Percentiles rank a stretch among this genome's conserved stretches.
Conservation (phyloP, 495 filamentous ascomycete species). For the Jackrogersella multiformis region DNA sequence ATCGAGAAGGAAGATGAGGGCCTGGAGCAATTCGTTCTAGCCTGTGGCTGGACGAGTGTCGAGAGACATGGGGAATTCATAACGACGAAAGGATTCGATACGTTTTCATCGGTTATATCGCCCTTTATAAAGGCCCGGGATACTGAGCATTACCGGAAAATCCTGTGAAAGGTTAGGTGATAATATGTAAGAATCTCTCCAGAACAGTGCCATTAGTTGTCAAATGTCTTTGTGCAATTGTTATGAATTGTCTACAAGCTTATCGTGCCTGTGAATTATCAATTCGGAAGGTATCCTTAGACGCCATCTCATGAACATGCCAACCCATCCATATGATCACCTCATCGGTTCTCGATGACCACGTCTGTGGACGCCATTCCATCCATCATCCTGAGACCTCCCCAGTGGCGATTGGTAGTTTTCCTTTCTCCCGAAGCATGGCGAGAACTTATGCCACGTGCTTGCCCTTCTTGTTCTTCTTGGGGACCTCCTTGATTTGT, state of each 20-base stretch:
- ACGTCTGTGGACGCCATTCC: slow-evolving; percentile 20
- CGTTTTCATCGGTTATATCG: slow-evolving; percentile 48
- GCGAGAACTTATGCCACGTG: slow-evolving; percentile 44
- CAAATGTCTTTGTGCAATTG: slow-evolving; percentile 45
- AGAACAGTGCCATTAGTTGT: slow-evolving; percentile 5
- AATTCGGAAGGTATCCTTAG: slow-evolving; percentile 54
- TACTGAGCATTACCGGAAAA: slow-evolving; percentile 55
- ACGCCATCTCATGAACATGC: slow-evolving; percentile 51
- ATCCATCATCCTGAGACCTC: slow-evolving; percentile 21
- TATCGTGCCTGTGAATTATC: slow-evolving; percentile 43
- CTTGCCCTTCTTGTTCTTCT: slow-evolving; percentile 61
- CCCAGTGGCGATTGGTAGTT: slow-evolving; percentile 41
- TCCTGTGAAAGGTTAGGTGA: slow-evolving; percentile 34
- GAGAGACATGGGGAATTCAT: slow-evolving; percentile 58
- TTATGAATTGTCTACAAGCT: slow-evolving; percentile 47
- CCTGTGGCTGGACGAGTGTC: slow-evolving; percentile 60
- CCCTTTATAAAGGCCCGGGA: slow-evolving; percentile 50
- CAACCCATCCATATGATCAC: slow-evolving; percentile 31
- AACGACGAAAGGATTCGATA: slow-evolving; percentile 48
- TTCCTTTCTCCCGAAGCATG: slow-evolving; percentile 27
- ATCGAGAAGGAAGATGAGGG: slow-evolving; percentile 54
- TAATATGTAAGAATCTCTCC: not conserved
- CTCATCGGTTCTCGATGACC: slow-evolving; percentile 21
- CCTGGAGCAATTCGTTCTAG: slow-evolving; percentile 61
- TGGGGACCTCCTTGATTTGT: slow-evolving; percentile 59